Evolutionary conservation across 1,284 basidiomycete genomes (phyloP).

Genomic region (Cryptococcus neoformans): DNA sequence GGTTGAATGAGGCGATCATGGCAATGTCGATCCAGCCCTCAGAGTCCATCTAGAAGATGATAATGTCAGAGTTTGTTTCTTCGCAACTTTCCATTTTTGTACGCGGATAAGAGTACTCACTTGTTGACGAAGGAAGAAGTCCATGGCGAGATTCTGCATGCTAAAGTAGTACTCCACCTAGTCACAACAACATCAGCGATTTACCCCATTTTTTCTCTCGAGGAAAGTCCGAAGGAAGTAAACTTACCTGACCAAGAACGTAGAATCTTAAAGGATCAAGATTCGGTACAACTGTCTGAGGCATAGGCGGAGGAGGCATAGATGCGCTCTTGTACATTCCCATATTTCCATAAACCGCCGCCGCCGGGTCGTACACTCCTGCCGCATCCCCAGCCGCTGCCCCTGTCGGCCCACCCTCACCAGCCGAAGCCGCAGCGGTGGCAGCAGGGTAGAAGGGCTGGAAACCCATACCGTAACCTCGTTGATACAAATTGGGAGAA

Average conservation of each 20-base stretch:
- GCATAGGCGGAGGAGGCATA: conserved; percentile 56
- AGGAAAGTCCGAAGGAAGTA: conserved; percentile 3
- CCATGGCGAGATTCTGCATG: conserved; percentile 76
- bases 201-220: not conserved
- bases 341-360: conserved; percentile 15
- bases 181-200: not conserved
- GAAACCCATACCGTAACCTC: conserved; percentile 30
- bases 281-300: conserved; percentile 55
- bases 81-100: not conserved
- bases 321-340: conserved; percentile 13
- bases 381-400: conserved; percentile 1
- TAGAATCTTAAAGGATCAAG: conserved; percentile 64
- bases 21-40: conserved; percentile 80
- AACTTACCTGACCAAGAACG: conserved; percentile 59
- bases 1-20: conserved; percentile 80
- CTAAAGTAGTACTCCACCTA: conserved; percentile 81
- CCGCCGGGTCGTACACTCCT: conserved; percentile 26
- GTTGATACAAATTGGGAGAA: conserved; percentile 12
- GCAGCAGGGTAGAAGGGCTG: conserved; percentile 17
- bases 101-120: conserved; percentile 48
- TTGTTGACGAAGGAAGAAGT: conserved; percentile 72
- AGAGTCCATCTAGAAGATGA: conserved; percentile 69
- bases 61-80: not conserved
- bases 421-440: not conserved
- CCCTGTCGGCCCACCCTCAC: not conserved